These are phyloP conservation scores for Fraxinus xanthoxyloides DNA, from an alignment of 305 asterid genomes.

Conservation along the genomic window DNA sequence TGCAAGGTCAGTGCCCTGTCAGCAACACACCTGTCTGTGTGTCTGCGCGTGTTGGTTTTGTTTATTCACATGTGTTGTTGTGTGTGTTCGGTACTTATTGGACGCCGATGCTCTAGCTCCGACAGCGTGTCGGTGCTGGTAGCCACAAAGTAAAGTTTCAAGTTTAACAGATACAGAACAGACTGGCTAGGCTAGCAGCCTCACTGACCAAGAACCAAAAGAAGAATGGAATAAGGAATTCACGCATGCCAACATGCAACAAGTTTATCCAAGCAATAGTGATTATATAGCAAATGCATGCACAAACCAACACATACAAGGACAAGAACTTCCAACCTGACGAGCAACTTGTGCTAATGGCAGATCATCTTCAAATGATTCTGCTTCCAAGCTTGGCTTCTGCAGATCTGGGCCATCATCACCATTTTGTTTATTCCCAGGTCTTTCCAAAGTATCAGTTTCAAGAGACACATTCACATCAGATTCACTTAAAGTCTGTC, in stretches of 20 bases:
- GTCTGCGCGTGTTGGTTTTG: not conserved
- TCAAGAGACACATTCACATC: conserved; percentile 37
- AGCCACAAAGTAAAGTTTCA: not conserved
- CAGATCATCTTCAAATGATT: conserved; percentile 51
- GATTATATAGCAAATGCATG: conserved; percentile 5
- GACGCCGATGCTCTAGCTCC: not conserved
- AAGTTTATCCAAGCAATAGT: not conserved
- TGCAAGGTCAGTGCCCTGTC: not conserved
- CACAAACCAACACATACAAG: conserved; percentile 10
- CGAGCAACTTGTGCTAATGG: conserved; percentile 71
- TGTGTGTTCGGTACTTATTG: not conserved
- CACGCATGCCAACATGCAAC: not conserved
- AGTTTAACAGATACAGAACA: not conserved
- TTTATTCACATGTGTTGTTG: not conserved
- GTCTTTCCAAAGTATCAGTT: conserved; percentile 18
- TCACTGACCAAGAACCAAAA: not conserved
- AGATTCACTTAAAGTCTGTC: conserved; percentile 31
- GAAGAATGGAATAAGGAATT: conserved; percentile 1
- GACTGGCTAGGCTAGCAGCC: conserved; percentile 2
- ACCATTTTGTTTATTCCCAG: conserved; percentile 31
- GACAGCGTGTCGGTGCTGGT: not conserved
- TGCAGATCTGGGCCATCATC: conserved; percentile 16
- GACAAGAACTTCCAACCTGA: conserved; percentile 52
- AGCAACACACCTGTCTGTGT: not conserved
- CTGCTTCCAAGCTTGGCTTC: conserved; percentile 24